These are phyloP conservation scores for Alternaria novae-zelandiae DNA, from an alignment of 2,329 filamentous ascomycete species.

Conservation along the genomic window DNA sequence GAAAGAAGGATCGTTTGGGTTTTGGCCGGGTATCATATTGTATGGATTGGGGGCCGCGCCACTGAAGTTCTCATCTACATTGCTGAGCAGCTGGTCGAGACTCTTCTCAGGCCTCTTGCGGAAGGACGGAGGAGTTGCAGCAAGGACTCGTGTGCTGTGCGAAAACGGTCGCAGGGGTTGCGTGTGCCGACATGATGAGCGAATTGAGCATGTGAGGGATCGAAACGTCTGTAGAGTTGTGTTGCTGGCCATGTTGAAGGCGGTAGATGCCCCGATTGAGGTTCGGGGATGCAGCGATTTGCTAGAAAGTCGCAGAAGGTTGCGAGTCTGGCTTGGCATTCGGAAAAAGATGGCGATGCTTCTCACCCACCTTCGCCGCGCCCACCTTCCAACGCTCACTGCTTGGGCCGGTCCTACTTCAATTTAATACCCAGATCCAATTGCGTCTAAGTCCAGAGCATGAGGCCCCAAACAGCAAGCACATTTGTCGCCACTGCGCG, in stretches of 20 bases:
- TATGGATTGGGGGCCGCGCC: constrained; percentile 18
- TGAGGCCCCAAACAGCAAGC: constrained; percentile 53
- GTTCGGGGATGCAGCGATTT: constrained; percentile 7
- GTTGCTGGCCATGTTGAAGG: constrained; percentile 32
- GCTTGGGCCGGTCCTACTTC: constrained; percentile 19
- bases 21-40: constrained; percentile 25
- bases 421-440: not conserved
- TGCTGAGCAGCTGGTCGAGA: constrained; percentile 22
- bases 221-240: constrained; percentile 37
- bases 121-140: constrained; percentile 11
- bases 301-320: constrained; percentile 30
- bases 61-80: constrained; percentile 22
- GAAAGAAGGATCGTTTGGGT: not conserved
- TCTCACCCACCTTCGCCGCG: constrained; percentile 32
- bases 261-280: constrained; percentile 20
- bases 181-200: constrained; percentile 47
- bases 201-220: constrained; percentile 43
- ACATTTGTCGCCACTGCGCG: constrained; percentile 51
- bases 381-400: constrained; percentile 14
- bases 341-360: constrained; percentile 34
- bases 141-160: constrained; percentile 30
- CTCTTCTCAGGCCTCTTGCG: constrained; percentile 11
- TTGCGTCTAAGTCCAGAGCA: constrained; percentile 40
- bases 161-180: constrained; percentile 43
- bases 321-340: constrained; percentile 21